Conservation (phyloP, 805 yeast species). For the Yarrowia divulgata region DNA sequence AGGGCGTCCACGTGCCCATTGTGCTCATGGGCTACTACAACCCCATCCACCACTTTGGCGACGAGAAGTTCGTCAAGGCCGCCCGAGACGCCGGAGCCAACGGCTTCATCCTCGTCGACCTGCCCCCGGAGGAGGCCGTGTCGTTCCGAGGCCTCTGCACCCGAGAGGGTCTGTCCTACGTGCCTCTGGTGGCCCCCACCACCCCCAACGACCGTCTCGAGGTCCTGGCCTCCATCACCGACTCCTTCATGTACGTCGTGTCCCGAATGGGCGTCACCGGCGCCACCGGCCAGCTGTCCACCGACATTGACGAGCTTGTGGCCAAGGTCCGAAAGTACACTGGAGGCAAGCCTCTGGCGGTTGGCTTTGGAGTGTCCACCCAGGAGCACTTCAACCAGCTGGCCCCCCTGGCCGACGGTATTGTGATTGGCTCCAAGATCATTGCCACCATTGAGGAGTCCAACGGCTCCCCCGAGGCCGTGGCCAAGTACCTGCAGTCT, state of each 20-base stretch:
- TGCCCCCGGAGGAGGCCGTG: slow-evolving; percentile 98
- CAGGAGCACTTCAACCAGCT: slow-evolving; percentile 87
- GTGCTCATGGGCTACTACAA: slow-evolving; percentile 97
- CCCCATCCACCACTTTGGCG: slow-evolving; percentile 91
- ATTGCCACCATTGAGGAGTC: slow-evolving; percentile 74
- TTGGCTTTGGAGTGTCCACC: slow-evolving; percentile 96
- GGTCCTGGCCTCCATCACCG: slow-evolving; percentile 83
- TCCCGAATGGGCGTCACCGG: slow-evolving; percentile 99
- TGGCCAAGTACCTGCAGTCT: slow-evolving; percentile 69
- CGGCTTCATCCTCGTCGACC: slow-evolving; percentile 92
- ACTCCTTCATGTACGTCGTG: slow-evolving; percentile 94
- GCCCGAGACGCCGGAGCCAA: slow-evolving; percentile 90
- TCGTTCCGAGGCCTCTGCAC: slow-evolving; percentile 79
- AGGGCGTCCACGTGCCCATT: slow-evolving; percentile 88
- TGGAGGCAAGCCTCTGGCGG: slow-evolving; percentile 83
- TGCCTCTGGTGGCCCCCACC: slow-evolving; percentile 96
- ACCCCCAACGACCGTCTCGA: slow-evolving; percentile 89
- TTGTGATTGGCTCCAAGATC: slow-evolving; percentile 91
- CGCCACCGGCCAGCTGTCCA: slow-evolving; percentile 69
- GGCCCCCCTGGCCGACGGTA: slow-evolving; percentile 88
- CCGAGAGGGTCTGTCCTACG: slow-evolving; percentile 73
- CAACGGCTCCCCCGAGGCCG: slow-evolving; percentile 58
- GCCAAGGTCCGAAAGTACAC: slow-evolving; percentile 76
- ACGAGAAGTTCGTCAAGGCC: slow-evolving; percentile 76
- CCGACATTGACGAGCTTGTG: slow-evolving; percentile 71